Base-by-base conservation (phyloP, 106 monocot genomes). In the Dendrobium huoshanense region DNA sequence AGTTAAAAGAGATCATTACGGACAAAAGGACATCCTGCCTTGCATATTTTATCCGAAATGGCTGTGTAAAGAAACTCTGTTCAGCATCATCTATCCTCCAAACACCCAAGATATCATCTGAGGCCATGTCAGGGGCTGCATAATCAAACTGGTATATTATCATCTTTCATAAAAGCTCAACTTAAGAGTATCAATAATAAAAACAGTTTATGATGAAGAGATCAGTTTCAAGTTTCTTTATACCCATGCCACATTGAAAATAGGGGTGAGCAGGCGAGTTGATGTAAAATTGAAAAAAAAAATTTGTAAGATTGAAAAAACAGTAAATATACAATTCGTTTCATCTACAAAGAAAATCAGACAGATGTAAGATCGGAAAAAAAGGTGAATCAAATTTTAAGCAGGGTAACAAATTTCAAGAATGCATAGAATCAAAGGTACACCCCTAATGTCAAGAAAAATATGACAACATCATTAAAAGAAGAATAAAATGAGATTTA, bases 31-130 rank as follows among this genome's bases (percentile, higher is more conserved):
- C 89, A 81, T 99, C 98, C 82, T 99, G 95, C 82, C 95, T 92
- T 70, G 98, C 92, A 86, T 99, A 99, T 82, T 95, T 99, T 83
- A 99, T 95, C 79, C 80, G 86, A 79, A 95, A 99, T 20, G 92
- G 98, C 79, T 95, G 98, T 1, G 98, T 99, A 65, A 85, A 93
- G 83, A 99, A 99, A 85, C 98, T 95, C 79, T 95, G 84, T 67
- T 99, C 98, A 31, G 80, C 70, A 81, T 99, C 98, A 85, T 91
- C 85, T 72, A 99, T 99, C 79, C 81, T 91, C 98, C 98, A 99
- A 82, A 95, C 88, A 44, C 95, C 92, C 24, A 87, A 49, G 3
- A 88, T 59, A 77, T 84, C 92, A 77, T 95, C 89, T 49, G 92
- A 88, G 41, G 78, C 43, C 78, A 83, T 56, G 80, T 91, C 91